Conservation (phyloP, 441 rosid species). For the Adansonia madagascariensis region DNA sequence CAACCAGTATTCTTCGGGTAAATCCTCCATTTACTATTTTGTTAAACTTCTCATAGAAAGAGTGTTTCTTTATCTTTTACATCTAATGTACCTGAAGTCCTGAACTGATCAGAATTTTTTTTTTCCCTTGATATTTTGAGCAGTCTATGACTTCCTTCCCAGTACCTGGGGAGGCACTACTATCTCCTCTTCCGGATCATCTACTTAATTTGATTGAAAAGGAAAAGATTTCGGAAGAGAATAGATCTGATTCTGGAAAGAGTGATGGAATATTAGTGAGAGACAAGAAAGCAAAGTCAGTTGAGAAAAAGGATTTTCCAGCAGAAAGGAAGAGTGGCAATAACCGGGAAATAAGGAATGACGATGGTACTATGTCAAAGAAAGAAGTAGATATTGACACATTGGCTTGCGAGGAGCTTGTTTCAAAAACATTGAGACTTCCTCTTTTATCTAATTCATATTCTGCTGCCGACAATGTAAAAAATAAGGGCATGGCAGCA, state of each 20-base stretch:
- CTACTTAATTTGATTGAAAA: slow-evolving; percentile 47
- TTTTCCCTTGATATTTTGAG: slow-evolving; percentile 31
- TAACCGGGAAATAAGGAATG: slow-evolving; percentile 44
- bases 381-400: slow-evolving; percentile 53
- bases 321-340: slow-evolving; percentile 45
- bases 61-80: slow-evolving; percentile 4
- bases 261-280: slow-evolving; percentile 44
- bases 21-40: slow-evolving; percentile 34
- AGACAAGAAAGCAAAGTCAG: slow-evolving; percentile 50
- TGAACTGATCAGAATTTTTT: slow-evolving; percentile 11
- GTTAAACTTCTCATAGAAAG: not conserved
- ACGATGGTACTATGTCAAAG: slow-evolving; percentile 35
- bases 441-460: slow-evolving; percentile 66
- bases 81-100: slow-evolving; percentile 11
- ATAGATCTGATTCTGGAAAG: slow-evolving; percentile 44
- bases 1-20: slow-evolving; percentile 74
- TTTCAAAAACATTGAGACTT: slow-evolving; percentile 68
- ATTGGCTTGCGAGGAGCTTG: slow-evolving; percentile 64
- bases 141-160: slow-evolving; percentile 68
- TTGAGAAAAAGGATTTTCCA: slow-evolving; percentile 49
- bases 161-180: slow-evolving; percentile 39
- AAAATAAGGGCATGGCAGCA: slow-evolving; percentile 41
- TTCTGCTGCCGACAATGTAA: slow-evolving; percentile 40
- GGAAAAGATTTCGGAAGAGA: slow-evolving; percentile 39
- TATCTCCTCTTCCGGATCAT: slow-evolving; percentile 69